These are phyloP conservation scores for Trichoderma koningiopsis DNA, from an alignment of 2,329 filamentous ascomycete genomes.

Conservation along the genomic window DNA sequence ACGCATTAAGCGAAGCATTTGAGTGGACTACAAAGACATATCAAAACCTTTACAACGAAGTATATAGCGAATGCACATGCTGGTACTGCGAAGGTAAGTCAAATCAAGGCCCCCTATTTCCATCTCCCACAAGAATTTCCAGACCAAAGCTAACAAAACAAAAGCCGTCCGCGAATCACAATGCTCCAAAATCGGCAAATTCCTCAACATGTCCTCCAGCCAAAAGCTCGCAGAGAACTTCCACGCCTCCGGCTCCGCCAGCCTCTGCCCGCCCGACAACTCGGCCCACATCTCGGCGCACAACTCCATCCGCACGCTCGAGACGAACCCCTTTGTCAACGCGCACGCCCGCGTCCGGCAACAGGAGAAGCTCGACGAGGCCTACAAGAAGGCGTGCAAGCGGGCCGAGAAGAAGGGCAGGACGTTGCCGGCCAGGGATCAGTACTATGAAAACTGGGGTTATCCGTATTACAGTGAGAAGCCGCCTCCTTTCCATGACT, in stretches of 20 bases:
- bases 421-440: conserved; percentile 47
- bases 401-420: conserved; percentile 55
- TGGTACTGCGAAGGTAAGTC: conserved; percentile 74
- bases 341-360: conserved; percentile 29
- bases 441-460: conserved; percentile 59
- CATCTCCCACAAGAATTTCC: background rate
- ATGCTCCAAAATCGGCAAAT: conserved; percentile 33
- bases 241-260: conserved; percentile 51
- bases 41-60: conserved; percentile 63
- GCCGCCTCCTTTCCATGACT: too few species aligned
- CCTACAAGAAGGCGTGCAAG: conserved; percentile 57
- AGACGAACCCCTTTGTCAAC: conserved; percentile 24
- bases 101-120: conserved; percentile 21
- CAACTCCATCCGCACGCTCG: conserved; percentile 56
- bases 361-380: conserved; percentile 48
- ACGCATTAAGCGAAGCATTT: conserved; percentile 64
- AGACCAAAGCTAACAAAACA: conserved; percentile 40
- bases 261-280: conserved; percentile 56
- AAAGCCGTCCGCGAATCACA: conserved; percentile 22
- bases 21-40: conserved; percentile 73
- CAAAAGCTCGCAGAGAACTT: conserved; percentile 42
- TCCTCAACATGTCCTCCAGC: conserved; percentile 24
- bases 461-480: conserved; percentile 48
- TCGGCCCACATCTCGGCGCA: conserved; percentile 74
- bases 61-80: conserved; percentile 78